Conservation (phyloP, 768 basidiomycete species). For the Tricholoma flavovirens region DNA sequence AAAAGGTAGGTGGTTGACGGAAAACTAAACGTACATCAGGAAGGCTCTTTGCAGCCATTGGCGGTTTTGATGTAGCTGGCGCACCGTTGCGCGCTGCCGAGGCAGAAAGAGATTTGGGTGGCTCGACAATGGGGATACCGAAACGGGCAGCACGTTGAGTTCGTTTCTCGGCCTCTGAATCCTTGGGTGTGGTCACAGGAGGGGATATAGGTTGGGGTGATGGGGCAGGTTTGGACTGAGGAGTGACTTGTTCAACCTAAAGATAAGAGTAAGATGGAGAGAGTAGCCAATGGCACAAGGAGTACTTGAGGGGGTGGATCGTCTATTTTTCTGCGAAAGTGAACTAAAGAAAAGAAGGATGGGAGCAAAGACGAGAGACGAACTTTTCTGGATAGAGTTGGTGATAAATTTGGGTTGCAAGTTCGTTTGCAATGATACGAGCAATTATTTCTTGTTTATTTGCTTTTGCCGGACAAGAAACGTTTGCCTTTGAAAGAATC, state of each 20-base stretch:
- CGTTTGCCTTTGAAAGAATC: conserved; percentile 48
- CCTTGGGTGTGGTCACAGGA: conserved; percentile 17
- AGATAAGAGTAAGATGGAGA: not conserved
- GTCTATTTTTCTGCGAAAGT: conserved; percentile 38
- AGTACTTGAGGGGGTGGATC: conserved; percentile 12
- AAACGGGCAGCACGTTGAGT: conserved; percentile 64
- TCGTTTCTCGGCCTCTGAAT: conserved; percentile 52
- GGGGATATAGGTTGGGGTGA: not conserved
- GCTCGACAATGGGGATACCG: conserved; percentile 54
- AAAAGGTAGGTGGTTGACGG: not conserved
- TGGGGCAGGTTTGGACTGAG: not conserved
- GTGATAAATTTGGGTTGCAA: conserved; percentile 48
- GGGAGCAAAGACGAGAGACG: conserved; percentile 12
- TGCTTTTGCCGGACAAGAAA: conserved; percentile 46
- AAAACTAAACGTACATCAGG: conserved; percentile 16
- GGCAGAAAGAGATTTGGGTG: conserved; percentile 18
- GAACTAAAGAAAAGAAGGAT: conserved; percentile 2
- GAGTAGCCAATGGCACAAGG: not conserved
- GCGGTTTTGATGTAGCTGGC: not conserved
- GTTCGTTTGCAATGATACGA: conserved; percentile 47
- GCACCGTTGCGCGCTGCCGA: conserved; percentile 10
- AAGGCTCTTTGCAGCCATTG: conserved; percentile 16
- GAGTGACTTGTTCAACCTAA: conserved; percentile 1
- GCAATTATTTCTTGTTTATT: conserved; percentile 66
- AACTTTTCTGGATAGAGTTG: conserved; percentile 24